These are phyloP conservation scores for Ramaria sp. DNA, from an alignment of 768 basidiomycete genomes.

Conservation along the genomic window DNA sequence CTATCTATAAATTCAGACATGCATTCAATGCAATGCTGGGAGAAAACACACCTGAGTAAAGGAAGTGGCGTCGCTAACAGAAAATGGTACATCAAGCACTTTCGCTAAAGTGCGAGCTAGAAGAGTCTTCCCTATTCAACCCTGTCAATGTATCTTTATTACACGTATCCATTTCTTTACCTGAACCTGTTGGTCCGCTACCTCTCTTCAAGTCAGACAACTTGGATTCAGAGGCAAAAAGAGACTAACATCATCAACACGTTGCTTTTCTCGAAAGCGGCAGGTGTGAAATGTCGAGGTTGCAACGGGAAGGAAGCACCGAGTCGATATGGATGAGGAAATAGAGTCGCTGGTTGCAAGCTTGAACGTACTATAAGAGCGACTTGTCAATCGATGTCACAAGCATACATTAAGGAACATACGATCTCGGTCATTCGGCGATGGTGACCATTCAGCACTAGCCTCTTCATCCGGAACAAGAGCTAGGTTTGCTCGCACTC, in stretches of 20 bases:
- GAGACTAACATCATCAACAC: slow-evolving; percentile 75
- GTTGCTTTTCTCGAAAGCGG: slow-evolving; percentile 87
- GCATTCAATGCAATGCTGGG: slow-evolving; percentile 2
- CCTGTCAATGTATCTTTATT: not conserved
- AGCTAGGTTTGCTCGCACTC: slow-evolving; percentile 62
- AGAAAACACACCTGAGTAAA: slow-evolving; percentile 68
- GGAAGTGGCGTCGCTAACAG: slow-evolving; percentile 85
- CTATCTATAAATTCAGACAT: slow-evolving; percentile 22
- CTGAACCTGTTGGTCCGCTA: slow-evolving; percentile 77
- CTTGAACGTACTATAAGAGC: slow-evolving; percentile 23
- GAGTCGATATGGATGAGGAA: slow-evolving; percentile 41
- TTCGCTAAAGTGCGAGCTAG: slow-evolving; percentile 86
- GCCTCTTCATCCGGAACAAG: slow-evolving; percentile 27
- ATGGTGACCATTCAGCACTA: slow-evolving; percentile 18
- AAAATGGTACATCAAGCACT: slow-evolving; percentile 89
- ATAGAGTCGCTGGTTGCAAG: slow-evolving; percentile 47
- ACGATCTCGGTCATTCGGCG: slow-evolving; percentile 5
- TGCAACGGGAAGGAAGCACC: slow-evolving; percentile 26
- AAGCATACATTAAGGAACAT: not conserved
- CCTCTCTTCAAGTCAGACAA: slow-evolving; percentile 1
- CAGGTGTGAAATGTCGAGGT: slow-evolving; percentile 34
- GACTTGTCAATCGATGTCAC: slow-evolving; percentile 13
- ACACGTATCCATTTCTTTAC: slow-evolving; percentile 25
- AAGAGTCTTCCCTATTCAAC: slow-evolving; percentile 66
- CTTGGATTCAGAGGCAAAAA: slow-evolving; percentile 16